These are phyloP conservation scores for Penicillium sp. DNA, from an alignment of 2,329 filamentous ascomycete genomes.

Conservation along the genomic window DNA sequence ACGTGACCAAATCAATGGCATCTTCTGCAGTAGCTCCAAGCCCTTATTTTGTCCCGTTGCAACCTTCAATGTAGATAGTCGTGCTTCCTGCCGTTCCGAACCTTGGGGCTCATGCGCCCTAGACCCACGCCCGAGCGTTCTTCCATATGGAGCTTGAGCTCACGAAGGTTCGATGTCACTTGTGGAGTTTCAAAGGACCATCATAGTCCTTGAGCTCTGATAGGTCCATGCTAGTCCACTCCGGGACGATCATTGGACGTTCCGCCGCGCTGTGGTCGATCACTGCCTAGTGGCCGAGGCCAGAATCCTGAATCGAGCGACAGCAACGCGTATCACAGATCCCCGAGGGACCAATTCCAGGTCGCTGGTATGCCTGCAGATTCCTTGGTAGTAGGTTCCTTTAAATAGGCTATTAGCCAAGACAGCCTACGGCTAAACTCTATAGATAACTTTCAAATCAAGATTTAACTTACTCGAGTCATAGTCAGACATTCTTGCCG, in stretches of 20 bases:
- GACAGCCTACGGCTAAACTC: neutral
- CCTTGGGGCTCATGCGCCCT: conserved; percentile 10
- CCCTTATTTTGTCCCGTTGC: neutral
- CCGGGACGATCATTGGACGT: conserved; percentile 1
- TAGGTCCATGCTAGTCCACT: neutral
- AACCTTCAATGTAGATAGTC: neutral
- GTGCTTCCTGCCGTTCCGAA: conserved; percentile 1
- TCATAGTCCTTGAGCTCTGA: neutral
- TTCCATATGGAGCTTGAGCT: neutral
- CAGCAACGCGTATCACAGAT: conserved; percentile 5
- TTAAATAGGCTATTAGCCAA: neutral
- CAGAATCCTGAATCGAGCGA: neutral
- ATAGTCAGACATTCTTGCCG: neutral
- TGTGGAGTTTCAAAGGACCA: neutral
- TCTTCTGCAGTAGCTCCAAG: neutral
- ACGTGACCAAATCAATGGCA: neutral
- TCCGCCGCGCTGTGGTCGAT: conserved; percentile 7
- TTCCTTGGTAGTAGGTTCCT: neutral
- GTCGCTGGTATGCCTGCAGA: conserved; percentile 12
- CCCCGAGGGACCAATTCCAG: conserved; percentile 1
- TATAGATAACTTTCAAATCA: neutral
- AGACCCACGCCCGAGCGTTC: neutral
- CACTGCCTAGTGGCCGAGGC: neutral
- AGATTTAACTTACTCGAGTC: neutral
- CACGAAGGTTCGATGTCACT: neutral